These are phyloP conservation scores for Piromyces finnis DNA, from an alignment of 192 early-diverging fungal species.

Conservation along the genomic window DNA sequence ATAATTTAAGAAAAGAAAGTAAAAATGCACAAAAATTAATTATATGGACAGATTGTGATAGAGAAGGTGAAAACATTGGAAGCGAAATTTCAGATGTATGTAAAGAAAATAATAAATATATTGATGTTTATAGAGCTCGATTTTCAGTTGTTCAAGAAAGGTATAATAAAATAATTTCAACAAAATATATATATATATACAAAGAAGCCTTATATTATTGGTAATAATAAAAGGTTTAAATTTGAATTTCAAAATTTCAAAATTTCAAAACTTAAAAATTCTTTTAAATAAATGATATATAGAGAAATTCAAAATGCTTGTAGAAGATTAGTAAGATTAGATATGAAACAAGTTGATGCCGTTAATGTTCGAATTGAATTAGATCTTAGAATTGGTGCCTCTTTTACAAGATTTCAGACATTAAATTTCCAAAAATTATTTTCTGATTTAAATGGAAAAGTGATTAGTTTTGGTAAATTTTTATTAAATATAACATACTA, in stretches of 20 bases:
- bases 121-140: slow-evolving; percentile 60
- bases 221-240: too few species aligned
- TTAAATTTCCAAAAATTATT: slow-evolving; percentile 39
- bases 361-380: slow-evolving; percentile 74
- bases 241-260: too few species aligned
- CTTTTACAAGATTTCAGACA: slow-evolving; percentile 86
- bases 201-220: too few species aligned
- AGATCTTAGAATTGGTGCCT: slow-evolving; percentile 79
- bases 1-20: slow-evolving; percentile 47
- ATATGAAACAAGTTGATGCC: slow-evolving; percentile 53
- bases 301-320: slow-evolving; percentile 67
- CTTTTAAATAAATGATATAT: not conserved
- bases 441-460: slow-evolving; percentile 22
- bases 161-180: slow-evolving; percentile 12
- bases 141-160: slow-evolving; percentile 73
- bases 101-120: slow-evolving; percentile 28
- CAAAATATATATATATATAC: too few species aligned
- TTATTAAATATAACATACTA: too few species aligned
- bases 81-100: slow-evolving; percentile 59
- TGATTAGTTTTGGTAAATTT: slow-evolving; percentile 78
- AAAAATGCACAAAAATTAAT: slow-evolving; percentile 44
- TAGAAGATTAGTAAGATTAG: slow-evolving; percentile 47
- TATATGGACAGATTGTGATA: slow-evolving; percentile 99
- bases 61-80: slow-evolving; percentile 90
- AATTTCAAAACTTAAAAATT: too few species aligned